These are phyloP conservation scores for Colletotrichum chlorophyti DNA, from an alignment of 2,329 filamentous ascomycete species.

Conservation along the genomic window DNA sequence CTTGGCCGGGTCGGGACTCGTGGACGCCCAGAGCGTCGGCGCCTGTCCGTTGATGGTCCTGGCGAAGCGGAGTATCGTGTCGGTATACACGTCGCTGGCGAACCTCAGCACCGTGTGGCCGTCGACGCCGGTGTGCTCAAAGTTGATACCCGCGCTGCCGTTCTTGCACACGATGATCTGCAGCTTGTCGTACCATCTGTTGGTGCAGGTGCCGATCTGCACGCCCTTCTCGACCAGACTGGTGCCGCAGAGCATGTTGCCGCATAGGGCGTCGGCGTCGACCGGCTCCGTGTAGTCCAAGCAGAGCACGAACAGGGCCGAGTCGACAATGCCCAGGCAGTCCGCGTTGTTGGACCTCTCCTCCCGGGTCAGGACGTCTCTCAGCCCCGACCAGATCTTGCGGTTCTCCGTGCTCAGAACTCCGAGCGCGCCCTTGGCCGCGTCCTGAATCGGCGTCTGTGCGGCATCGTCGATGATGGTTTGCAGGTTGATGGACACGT, in stretches of 20 bases:
- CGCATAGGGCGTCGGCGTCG: constrained; percentile 84
- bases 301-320: constrained; percentile 89
- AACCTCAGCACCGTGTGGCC: constrained; percentile 97
- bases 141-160: constrained; percentile 97
- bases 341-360: constrained; percentile 93
- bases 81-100: constrained; percentile 94
- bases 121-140: constrained; percentile 97
- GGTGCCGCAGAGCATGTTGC: constrained; percentile 97
- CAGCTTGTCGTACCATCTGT: constrained; percentile 98
- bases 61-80: constrained; percentile 95
- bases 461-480: constrained; percentile 91
- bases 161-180: constrained; percentile 99
- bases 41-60: constrained; percentile 94
- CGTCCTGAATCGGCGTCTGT: constrained; percentile 89
- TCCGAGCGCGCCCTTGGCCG: constrained; percentile 92
- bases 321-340: constrained; percentile 93
- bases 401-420: constrained; percentile 96
- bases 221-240: constrained; percentile 91
- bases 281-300: constrained; percentile 90
- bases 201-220: constrained; percentile 96
- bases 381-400: constrained; percentile 91
- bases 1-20: constrained; percentile 90
- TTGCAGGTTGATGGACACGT: constrained; percentile 88
- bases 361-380: constrained; percentile 86
- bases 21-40: constrained; percentile 88